These are phyloP conservation scores for Paecilomyces sp. DNA, from an alignment of 2,329 filamentous ascomycete genomes.

Conservation along the genomic window DNA sequence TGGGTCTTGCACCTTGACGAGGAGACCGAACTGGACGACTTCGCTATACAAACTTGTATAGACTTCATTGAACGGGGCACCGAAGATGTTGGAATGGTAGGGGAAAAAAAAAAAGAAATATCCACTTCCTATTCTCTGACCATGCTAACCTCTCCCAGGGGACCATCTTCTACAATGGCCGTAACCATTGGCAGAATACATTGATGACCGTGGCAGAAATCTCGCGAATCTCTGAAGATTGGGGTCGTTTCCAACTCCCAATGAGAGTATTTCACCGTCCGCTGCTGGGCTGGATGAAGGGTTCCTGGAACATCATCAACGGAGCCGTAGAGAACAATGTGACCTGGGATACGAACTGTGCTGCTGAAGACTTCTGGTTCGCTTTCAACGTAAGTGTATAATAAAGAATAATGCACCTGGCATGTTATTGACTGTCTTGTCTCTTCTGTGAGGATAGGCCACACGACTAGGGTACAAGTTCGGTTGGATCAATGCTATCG, in stretches of 20 bases:
- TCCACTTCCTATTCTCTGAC: neutral
- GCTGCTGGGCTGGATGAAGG: conserved; percentile 6
- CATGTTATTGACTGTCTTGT: neutral
- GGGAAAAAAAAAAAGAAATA: too few relatives aligned
- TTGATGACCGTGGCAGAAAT: conserved; percentile 7
- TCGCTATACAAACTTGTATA: conserved; percentile 3
- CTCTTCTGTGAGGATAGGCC: conserved; percentile 1
- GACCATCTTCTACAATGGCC: conserved; percentile 7
- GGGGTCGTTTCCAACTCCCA: conserved; percentile 7
- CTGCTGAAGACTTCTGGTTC: conserved; percentile 9
- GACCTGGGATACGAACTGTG: conserved; percentile 6
- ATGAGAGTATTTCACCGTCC: conserved; percentile 3
- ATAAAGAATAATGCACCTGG: neutral
- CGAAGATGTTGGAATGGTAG: conserved; percentile 7
- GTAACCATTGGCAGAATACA: conserved; percentile 5
- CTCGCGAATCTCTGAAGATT: conserved; percentile 6
- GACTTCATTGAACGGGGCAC: conserved; percentile 9
- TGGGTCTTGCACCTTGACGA: conserved; percentile 10
- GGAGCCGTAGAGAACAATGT: conserved; percentile 7
- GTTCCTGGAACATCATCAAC: conserved; percentile 6
- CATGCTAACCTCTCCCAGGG: neutral
- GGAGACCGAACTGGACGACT: conserved; percentile 9
- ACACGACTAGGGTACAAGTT: conserved; percentile 6
- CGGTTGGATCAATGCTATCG: conserved; percentile 7
- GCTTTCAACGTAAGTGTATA: conserved; percentile 4